Percentiles rank a stretch among this genome's conserved stretches.
These are phyloP conservation scores for Gloeophyllum trabeum DNA, from an alignment of 768 basidiomycete species.

Conservation along the genomic window DNA sequence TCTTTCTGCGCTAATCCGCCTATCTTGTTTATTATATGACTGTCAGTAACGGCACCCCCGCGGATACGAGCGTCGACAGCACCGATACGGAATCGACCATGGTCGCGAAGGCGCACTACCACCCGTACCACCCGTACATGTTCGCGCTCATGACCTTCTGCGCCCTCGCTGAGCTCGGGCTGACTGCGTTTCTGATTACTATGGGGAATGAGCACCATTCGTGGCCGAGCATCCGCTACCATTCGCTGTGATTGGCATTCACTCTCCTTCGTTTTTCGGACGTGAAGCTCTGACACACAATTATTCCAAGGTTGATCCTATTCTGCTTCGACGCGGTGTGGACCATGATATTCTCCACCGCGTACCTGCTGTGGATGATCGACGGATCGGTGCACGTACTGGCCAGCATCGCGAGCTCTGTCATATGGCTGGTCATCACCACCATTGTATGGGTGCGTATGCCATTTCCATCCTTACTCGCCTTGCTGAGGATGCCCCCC, in stretches of 20 bases:
- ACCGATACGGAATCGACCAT: too few species aligned
- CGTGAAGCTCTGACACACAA: conserved; percentile 6
- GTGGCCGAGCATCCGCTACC: conserved; percentile 54
- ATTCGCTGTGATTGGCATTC: conserved; percentile 38
- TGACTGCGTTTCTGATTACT: conserved; percentile 64
- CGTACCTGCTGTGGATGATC: conserved; percentile 63
- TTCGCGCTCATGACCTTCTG: conserved; percentile 49
- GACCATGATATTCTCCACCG: conserved; percentile 62
- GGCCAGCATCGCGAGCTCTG: conserved; percentile 69
- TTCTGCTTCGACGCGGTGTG: conserved; percentile 58
- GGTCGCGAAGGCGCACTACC: neutral
- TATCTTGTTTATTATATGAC: too few species aligned
- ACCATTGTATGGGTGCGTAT: conserved; percentile 52
- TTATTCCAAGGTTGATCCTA: conserved; percentile 33
- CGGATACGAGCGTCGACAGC: too few species aligned
- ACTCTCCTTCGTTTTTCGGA: conserved; percentile 2
- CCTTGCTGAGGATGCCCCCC: neutral
- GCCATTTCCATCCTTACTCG: neutral
- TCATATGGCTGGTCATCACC: conserved; percentile 61
- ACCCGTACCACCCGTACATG: conserved; percentile 16
- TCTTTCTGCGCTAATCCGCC: too few species aligned
- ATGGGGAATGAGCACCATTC: conserved; percentile 50
- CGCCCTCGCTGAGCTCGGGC: conserved; percentile 62
- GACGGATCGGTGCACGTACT: conserved; percentile 56
- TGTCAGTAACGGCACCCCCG: too few species aligned